Conservation (phyloP, 129 eudicot genomes). For the Flaveria trinervia region DNA sequence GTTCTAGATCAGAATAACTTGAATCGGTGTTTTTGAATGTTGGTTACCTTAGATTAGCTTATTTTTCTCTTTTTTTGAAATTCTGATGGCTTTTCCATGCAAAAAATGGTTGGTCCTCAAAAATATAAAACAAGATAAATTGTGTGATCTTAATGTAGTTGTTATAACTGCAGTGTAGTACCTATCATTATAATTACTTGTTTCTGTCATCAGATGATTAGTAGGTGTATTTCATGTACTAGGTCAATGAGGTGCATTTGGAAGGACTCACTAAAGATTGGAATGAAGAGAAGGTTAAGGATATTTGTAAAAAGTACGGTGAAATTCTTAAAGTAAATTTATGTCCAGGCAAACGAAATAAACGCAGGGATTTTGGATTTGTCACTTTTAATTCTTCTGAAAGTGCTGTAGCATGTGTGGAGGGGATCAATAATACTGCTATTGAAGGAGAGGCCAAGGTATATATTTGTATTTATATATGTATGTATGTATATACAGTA, state of each 20-base stretch:
- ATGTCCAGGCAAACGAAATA: constrained; percentile 21
- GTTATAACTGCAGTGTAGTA: background rate
- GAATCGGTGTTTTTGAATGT: background rate
- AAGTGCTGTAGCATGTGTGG: constrained; percentile 51
- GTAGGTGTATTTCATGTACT: constrained; percentile 24
- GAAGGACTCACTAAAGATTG: constrained; percentile 52
- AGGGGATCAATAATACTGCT: constrained; percentile 42
- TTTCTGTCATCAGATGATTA: constrained; percentile 12
- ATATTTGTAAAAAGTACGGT: constrained; percentile 42
- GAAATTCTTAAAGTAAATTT: constrained; percentile 36
- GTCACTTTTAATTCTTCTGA: constrained; percentile 42
- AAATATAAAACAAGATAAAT: background rate
- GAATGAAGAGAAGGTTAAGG: constrained; percentile 46
- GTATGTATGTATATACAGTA: background rate
- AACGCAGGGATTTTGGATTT: constrained; percentile 40
- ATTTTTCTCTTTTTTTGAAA: background rate
- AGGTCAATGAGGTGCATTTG: constrained; percentile 42
- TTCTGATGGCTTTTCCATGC: background rate
- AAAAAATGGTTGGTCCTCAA: background rate
- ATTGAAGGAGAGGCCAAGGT: constrained; percentile 42
- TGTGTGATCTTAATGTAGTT: constrained; percentile 8
- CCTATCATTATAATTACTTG: constrained; percentile 8
- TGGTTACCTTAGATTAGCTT: background rate
- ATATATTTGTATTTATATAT: background rate
- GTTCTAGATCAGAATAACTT: background rate